A percentile compares a stretch with the other conserved stretches of the same genome.
Evolutionary conservation across 1,139 yeast genomes (phyloP).

Genomic region (Lodderomyces metapsilosis): DNA sequence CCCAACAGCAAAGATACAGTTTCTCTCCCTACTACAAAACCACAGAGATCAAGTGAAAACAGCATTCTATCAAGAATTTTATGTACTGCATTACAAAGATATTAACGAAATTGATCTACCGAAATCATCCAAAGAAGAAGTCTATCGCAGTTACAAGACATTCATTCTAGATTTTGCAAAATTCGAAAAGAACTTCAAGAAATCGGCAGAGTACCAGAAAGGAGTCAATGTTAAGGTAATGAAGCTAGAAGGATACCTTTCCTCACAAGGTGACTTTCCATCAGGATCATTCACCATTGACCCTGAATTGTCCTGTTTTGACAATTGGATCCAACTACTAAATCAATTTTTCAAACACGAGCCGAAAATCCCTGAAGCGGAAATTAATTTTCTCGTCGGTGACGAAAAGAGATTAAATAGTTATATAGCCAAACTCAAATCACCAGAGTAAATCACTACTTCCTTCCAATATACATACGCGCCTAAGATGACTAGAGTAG

Average conservation of each 20-base stretch:
- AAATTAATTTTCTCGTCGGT: conserved; percentile 41
- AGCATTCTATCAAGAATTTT: conserved; percentile 28
- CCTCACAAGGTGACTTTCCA: neutral
- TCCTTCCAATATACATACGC: neutral
- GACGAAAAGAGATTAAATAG: conserved; percentile 38
- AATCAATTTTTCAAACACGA: conserved; percentile 22
- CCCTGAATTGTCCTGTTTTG: conserved; percentile 17
- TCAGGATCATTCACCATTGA: neutral
- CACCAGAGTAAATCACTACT: too few relatives aligned
- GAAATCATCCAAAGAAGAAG: conserved; percentile 20
- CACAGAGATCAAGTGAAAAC: conserved; percentile 30
- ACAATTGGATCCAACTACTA: conserved; percentile 31
- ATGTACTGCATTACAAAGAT: conserved; percentile 17
- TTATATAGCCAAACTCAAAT: conserved; percentile 19
- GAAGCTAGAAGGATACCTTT: conserved; percentile 19
- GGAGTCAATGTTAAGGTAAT: conserved; percentile 25
- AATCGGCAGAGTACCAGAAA: conserved; percentile 15
- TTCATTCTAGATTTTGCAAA: conserved; percentile 26
- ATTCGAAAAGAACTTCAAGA: conserved; percentile 26
- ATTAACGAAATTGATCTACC: conserved; percentile 17
- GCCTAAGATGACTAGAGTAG: conserved; percentile 46
- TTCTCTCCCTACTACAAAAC: conserved; percentile 27
- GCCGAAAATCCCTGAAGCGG: conserved; percentile 24
- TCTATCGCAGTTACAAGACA: conserved; percentile 24
- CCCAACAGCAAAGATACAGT: conserved; percentile 28